These are phyloP conservation scores for Capsella rubella DNA, from an alignment of 441 rosid species.

Conservation along the genomic window DNA sequence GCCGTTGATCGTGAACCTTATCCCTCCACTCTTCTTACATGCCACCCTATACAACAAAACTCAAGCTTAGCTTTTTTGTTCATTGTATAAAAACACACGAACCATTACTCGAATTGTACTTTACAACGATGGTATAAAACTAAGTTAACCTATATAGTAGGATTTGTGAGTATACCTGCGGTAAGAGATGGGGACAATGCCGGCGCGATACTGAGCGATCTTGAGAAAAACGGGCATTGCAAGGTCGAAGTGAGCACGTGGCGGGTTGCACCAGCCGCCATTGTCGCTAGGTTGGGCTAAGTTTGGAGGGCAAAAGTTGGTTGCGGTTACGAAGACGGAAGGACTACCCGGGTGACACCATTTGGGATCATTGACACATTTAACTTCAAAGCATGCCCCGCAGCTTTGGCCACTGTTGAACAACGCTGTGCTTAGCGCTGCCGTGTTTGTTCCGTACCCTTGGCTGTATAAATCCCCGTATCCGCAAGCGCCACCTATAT, in stretches of 20 bases:
- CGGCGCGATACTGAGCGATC: conserved; percentile 84
- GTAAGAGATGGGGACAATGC: conserved; percentile 83
- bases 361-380: conserved; percentile 71
- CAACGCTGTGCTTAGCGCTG: conserved; percentile 86
- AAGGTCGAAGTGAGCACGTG: conserved; percentile 85
- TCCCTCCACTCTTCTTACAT: conserved; percentile 48
- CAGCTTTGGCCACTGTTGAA: conserved; percentile 85
- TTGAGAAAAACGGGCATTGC: conserved; percentile 93
- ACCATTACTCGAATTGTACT: too few species aligned
- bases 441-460: conserved; percentile 89
- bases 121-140: neutral
- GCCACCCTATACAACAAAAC: conserved; percentile 36
- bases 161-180: conserved; percentile 57
- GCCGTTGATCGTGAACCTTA: conserved; percentile 48
- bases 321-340: conserved; percentile 79
- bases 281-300: conserved; percentile 70
- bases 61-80: neutral
- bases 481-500: conserved; percentile 81
- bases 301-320: conserved; percentile 90
- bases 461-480: conserved; percentile 88
- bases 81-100: neutral
- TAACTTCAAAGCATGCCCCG: conserved; percentile 85
- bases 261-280: conserved; percentile 97
- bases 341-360: conserved; percentile 93
- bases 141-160: neutral